These are phyloP conservation scores for Sistotremastrum suecicum DNA, from an alignment of 768 basidiomycete species.

Conservation along the genomic window DNA sequence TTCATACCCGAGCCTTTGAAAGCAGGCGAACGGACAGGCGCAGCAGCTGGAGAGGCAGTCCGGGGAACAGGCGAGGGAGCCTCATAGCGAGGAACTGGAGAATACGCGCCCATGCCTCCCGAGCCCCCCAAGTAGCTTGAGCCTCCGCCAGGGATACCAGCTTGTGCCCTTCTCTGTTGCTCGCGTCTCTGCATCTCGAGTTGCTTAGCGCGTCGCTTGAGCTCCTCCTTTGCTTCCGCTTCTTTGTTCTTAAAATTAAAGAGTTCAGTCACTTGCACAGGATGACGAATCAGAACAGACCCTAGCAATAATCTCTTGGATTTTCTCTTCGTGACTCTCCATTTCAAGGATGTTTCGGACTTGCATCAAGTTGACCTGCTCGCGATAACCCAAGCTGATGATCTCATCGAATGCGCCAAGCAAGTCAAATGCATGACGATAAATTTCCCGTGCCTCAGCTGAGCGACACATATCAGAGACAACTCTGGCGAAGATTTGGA, in stretches of 20 bases:
- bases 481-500: constrained; percentile 86
- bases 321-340: constrained; percentile 89
- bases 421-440: constrained; percentile 84
- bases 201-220: constrained; percentile 94
- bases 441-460: constrained; percentile 80
- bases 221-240: constrained; percentile 96
- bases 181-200: constrained; percentile 96
- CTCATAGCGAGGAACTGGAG: constrained; percentile 60
- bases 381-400: constrained; percentile 77
- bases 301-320: constrained; percentile 94
- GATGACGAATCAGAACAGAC: constrained; percentile 27
- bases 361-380: constrained; percentile 66
- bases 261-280: too few species aligned
- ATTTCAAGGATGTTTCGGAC: constrained; percentile 70
- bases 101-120: constrained; percentile 59
- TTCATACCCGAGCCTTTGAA: constrained; percentile 98
- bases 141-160: constrained; percentile 32
- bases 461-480: constrained; percentile 84
- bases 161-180: constrained; percentile 65
- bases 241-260: constrained; percentile 70
- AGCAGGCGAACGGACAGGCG: constrained; percentile 48
- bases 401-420: constrained; percentile 95
- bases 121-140: constrained; percentile 36
- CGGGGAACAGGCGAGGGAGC: constrained; percentile 34
- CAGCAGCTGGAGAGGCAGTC: constrained; percentile 31